Conservation (phyloP, 371 early-diverging fungal species). For the Sanchytrium tribonematis region DNA sequence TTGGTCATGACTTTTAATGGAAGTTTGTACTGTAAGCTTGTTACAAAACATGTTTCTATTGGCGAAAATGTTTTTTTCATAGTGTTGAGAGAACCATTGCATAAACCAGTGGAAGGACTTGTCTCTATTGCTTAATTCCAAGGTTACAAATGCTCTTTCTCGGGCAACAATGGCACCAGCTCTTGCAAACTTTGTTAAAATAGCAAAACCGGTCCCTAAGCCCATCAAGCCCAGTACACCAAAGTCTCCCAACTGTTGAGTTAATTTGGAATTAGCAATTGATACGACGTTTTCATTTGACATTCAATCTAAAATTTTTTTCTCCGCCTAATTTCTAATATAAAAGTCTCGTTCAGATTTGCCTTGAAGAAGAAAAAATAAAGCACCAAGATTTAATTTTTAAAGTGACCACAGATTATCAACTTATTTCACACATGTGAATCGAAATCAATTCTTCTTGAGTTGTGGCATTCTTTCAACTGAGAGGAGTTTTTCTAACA, state of each 20-base stretch:
- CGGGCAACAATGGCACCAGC: slow-evolving; percentile 33
- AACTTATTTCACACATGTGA: too few species aligned
- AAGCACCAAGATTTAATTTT: too few species aligned
- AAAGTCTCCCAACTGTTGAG: background rate
- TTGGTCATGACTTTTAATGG: slow-evolving; percentile 60
- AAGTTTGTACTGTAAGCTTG: slow-evolving; percentile 48
- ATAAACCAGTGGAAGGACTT: slow-evolving; percentile 74
- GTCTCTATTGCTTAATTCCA: slow-evolving; percentile 81
- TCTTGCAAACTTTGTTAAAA: slow-evolving; percentile 37
- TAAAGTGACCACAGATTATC: too few species aligned
- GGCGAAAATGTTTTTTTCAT: slow-evolving; percentile 18
- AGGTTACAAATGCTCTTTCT: slow-evolving; percentile 49
- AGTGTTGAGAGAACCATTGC: slow-evolving; percentile 47
- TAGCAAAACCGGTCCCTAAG: slow-evolving; percentile 49
- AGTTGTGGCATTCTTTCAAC: too few species aligned
- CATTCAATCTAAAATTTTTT: too few species aligned
- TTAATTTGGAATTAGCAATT: background rate
- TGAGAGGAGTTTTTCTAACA: too few species aligned
- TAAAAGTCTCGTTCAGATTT: too few species aligned
- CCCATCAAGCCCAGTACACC: slow-evolving; percentile 47
- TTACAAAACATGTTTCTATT: background rate
- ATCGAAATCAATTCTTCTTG: too few species aligned
- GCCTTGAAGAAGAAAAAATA: too few species aligned
- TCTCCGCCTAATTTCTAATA: too few species aligned
- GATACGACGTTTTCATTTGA: too few species aligned